Percentiles rank a stretch among this genome's conserved stretches.
These are phyloP conservation scores for Xylariaceae sp. DNA, from an alignment of 2,329 filamentous ascomycete genomes.

Conservation along the genomic window DNA sequence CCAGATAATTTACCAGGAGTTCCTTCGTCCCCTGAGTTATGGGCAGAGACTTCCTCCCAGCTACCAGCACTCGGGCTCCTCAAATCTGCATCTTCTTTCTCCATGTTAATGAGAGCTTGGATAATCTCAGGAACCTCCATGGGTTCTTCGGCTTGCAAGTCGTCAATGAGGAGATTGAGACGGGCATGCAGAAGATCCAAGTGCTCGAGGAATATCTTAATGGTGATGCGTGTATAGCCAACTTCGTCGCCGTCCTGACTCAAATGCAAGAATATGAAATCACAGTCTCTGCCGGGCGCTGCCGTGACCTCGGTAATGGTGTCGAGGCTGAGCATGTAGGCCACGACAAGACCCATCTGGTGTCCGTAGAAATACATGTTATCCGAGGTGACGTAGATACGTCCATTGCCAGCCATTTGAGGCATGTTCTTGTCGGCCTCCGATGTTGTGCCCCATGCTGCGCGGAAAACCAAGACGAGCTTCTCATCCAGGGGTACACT, in stretches of 20 bases:
- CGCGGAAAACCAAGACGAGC: constrained; percentile 85
- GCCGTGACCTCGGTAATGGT: constrained; percentile 84
- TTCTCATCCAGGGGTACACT: constrained; percentile 71
- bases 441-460: constrained; percentile 66
- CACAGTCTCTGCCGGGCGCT: constrained; percentile 82
- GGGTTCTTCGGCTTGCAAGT: constrained; percentile 67
- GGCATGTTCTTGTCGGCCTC: constrained; percentile 40
- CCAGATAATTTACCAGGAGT: constrained; percentile 39
- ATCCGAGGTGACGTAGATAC: constrained; percentile 80
- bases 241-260: constrained; percentile 57
- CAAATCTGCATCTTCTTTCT: constrained; percentile 53
- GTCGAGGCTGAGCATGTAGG: constrained; percentile 69
- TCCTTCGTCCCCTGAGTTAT: constrained; percentile 55
- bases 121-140: constrained; percentile 65
- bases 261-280: constrained; percentile 83
- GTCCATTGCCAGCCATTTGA: constrained; percentile 59
- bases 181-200: constrained; percentile 75
- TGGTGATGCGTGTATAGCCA: constrained; percentile 67
- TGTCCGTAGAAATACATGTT: constrained; percentile 97
- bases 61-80: constrained; percentile 75
- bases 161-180: constrained; percentile 78
- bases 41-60: constrained; percentile 75
- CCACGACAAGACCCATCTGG: constrained; percentile 82
- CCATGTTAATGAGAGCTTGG: constrained; percentile 67
- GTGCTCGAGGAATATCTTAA: constrained; percentile 91